phyloP scores from a whole-genome alignment of 1,284 basidiomycete genomes.

The Apiotrichum sp. region DNA sequence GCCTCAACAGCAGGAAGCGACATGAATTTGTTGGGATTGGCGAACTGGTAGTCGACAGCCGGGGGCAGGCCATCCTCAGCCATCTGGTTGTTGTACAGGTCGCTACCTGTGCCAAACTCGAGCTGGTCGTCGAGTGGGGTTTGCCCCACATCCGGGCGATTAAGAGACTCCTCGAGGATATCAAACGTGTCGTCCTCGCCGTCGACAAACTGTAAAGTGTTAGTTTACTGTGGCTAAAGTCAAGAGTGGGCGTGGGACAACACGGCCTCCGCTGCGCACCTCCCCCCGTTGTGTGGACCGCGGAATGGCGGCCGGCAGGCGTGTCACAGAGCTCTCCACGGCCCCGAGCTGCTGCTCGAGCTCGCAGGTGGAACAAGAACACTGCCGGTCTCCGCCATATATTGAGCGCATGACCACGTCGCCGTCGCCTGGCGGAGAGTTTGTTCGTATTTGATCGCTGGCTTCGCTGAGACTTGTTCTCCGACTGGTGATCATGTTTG shows the following conservation, averaged over 20 bases:
- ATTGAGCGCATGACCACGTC: neutral
- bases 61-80: conserved; percentile 68
- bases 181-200: conserved; percentile 45
- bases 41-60: conserved; percentile 65
- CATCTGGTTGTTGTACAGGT: conserved; percentile 3
- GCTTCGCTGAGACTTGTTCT: neutral
- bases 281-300: neutral
- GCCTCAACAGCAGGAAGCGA: conserved; percentile 15
- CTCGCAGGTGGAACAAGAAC: conserved; percentile 1
- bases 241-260: neutral
- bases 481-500: neutral
- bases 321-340: neutral
- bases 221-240: neutral
- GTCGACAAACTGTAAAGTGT: conserved; percentile 31
- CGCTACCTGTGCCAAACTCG: conserved; percentile 33
- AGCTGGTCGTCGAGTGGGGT: conserved; percentile 33
- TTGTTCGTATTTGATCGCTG: neutral
- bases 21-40: conserved; percentile 47
- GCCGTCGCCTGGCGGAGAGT: neutral
- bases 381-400: neutral
- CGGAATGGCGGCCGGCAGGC: neutral
- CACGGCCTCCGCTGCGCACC: conserved; percentile 1
- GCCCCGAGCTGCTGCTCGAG: conserved; percentile 2
- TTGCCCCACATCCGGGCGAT: conserved; percentile 38
- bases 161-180: conserved; percentile 38